Conservation (phyloP, 1,139 yeast genomes). For the Geotrichum restrictum region DNA sequence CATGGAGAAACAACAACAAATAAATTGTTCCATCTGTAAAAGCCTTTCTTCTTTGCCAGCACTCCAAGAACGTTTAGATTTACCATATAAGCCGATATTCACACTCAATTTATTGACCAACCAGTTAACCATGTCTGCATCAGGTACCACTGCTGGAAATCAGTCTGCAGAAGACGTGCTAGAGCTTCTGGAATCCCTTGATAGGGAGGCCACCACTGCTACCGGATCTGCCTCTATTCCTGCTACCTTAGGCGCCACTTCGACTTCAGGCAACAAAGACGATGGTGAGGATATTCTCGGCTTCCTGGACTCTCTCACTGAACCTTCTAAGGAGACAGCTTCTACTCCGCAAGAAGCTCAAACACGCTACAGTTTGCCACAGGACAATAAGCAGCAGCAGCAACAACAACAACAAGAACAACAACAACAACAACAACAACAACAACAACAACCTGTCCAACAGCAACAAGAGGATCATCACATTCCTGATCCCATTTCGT, state of each 20-base stretch:
- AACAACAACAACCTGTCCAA: constrained; percentile 18
- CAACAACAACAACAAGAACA: background rate
- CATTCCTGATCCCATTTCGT: constrained; percentile 61
- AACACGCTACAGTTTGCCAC: background rate
- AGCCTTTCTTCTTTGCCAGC: background rate
- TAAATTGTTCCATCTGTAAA: background rate
- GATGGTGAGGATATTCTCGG: constrained; percentile 75
- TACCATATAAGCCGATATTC: background rate
- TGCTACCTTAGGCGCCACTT: constrained; percentile 30
- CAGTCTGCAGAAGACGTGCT: constrained; percentile 63
- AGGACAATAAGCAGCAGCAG: background rate
- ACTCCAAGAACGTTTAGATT: background rate
- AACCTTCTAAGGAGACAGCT: constrained; percentile 29
- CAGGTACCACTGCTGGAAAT: constrained; percentile 2
- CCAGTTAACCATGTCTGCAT: constrained; percentile 2
- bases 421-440: constrained; percentile 22
- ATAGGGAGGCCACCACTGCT: constrained; percentile 51
- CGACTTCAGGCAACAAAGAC: constrained; percentile 35
- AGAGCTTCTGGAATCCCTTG: constrained; percentile 84
- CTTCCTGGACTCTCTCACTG: constrained; percentile 70
- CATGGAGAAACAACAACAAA: background rate
- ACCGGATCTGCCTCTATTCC: constrained; percentile 23
- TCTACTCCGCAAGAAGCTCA: constrained; percentile 21
- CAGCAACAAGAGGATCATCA: constrained; percentile 24
- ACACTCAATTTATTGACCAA: background rate